These are phyloP conservation scores for Ustilago trichophora DNA, from an alignment of 1,284 basidiomycete species.

Conservation along the genomic window DNA sequence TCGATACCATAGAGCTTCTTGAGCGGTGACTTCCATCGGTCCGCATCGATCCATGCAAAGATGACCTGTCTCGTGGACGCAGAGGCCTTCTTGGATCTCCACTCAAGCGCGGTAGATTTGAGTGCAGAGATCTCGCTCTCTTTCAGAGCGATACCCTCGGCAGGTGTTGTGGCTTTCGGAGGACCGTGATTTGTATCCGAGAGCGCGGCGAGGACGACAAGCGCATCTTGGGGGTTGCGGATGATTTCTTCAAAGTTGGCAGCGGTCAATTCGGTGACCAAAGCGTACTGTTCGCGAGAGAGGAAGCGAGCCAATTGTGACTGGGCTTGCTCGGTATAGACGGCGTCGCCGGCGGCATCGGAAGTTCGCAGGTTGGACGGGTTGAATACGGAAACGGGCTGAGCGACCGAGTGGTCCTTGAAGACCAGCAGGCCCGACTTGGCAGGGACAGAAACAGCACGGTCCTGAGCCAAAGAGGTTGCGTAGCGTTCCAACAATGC, in stretches of 20 bases:
- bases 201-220: slow-evolving; percentile 57
- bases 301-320: slow-evolving; percentile 46
- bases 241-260: slow-evolving; percentile 55
- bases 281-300: slow-evolving; percentile 48
- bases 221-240: slow-evolving; percentile 36
- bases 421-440: slow-evolving; percentile 59
- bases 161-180: not conserved
- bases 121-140: slow-evolving; percentile 49
- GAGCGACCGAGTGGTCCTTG: slow-evolving; percentile 50
- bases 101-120: slow-evolving; percentile 38
- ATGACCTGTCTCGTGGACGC: slow-evolving; percentile 19
- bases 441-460: slow-evolving; percentile 12
- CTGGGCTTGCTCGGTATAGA: slow-evolving; percentile 17
- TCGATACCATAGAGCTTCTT: slow-evolving; percentile 46
- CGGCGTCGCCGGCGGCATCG: slow-evolving; percentile 2
- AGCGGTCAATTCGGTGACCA: slow-evolving; percentile 51
- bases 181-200: slow-evolving; percentile 49
- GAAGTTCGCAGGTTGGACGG: slow-evolving; percentile 19
- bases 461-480: slow-evolving; percentile 13
- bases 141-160: slow-evolving; percentile 33
- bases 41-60: slow-evolving; percentile 63
- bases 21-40: slow-evolving; percentile 54
- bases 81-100: slow-evolving; percentile 27
- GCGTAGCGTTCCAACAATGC: slow-evolving; percentile 47
- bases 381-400: slow-evolving; percentile 40